Evolutionary conservation across 2,329 filamentous ascomycete genomes (phyloP), one percentile per base, ranked within the genome.

Genomic region (Arthrobotrys sinensis): DNA sequence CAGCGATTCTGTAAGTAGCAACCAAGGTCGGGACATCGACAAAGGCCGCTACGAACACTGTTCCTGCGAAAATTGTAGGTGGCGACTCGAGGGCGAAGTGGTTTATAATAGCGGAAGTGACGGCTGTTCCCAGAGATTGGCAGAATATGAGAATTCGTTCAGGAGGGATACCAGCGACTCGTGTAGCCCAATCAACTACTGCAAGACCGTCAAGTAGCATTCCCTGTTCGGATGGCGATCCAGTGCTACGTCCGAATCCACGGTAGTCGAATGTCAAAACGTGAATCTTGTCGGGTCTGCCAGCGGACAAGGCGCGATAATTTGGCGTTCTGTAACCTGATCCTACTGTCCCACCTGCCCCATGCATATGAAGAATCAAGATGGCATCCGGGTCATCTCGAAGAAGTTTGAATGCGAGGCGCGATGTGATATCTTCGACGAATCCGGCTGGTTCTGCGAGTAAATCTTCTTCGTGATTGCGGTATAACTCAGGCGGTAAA

Each of bases 181-280:
- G 83, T 68, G 87, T 84, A 0, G 88, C 89, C 86, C 88, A 91
- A 10, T 88, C 84, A 1, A 85, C 85, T 1, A 90, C 82, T 0
- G 87, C 84, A 0, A 87, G 80, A 0, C 88, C 89, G 81, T 91
- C 89, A 0, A 82, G 82, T 11, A 89, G 83, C 0, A 91, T 83
- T 0, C 89, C 89, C 0, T 81, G 57, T 82, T 91, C 89, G 0
- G 88, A 88, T 0, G 89, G 89, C 4, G 82, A 81, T 1, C 89
- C 89, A 0, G 83, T 86, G 63, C 87, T 88, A 3, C 81, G 82
- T 0, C 90, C 89, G 80, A 88, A 91, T 0, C 90, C 89, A 4
- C 89, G 86, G 80, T 90, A 91, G 83, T 91, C 89, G 66, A 91
- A 86, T 1, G 88, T 86, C 7, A 91, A 81, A 43, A 88, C 85